These are phyloP conservation scores for Pichia manshurica DNA, from an alignment of 805 yeast genomes.

Conservation along the genomic window DNA sequence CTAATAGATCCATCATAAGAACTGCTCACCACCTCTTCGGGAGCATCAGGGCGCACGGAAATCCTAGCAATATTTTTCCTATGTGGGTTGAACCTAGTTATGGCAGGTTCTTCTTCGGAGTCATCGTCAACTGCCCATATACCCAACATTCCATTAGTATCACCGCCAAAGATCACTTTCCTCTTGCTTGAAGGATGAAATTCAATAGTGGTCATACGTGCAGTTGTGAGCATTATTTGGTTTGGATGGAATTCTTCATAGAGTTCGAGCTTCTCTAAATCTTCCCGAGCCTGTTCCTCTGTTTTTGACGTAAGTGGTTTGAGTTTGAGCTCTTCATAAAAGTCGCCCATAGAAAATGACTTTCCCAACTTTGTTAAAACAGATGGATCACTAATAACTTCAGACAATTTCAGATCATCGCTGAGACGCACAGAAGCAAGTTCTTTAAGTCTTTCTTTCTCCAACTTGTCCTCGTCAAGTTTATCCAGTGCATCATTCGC, in stretches of 20 bases:
- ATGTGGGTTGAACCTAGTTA: slow-evolving; percentile 67
- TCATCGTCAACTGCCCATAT: slow-evolving; percentile 70
- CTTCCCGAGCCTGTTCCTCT: slow-evolving; percentile 45
- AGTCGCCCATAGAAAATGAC: slow-evolving; percentile 64
- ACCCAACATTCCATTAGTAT: slow-evolving; percentile 80
- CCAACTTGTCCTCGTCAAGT: slow-evolving; percentile 31
- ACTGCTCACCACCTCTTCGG: slow-evolving; percentile 53
- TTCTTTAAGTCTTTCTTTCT: slow-evolving; percentile 40
- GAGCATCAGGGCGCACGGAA: slow-evolving; percentile 44
- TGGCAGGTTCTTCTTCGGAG: slow-evolving; percentile 40
- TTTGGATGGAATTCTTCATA: slow-evolving; percentile 59
- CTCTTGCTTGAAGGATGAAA: slow-evolving; percentile 71
- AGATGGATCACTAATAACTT: slow-evolving; percentile 40
- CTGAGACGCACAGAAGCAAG: slow-evolving; percentile 43
- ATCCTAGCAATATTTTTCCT: slow-evolving; percentile 61
- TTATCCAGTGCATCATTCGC: slow-evolving; percentile 33
- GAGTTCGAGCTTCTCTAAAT: slow-evolving; percentile 45
- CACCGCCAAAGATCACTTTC: slow-evolving; percentile 76
- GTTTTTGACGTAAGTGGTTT: slow-evolving; percentile 35
- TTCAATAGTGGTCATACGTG: slow-evolving; percentile 65
- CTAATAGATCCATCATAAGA: slow-evolving; percentile 90
- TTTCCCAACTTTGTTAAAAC: slow-evolving; percentile 38
- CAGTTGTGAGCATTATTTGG: slow-evolving; percentile 63
- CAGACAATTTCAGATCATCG: slow-evolving; percentile 62
- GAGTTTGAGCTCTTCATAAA: slow-evolving; percentile 47